These are phyloP conservation scores for Paraconiothyrium sp. DNA, from an alignment of 2,329 filamentous ascomycete genomes.

Conservation along the genomic window DNA sequence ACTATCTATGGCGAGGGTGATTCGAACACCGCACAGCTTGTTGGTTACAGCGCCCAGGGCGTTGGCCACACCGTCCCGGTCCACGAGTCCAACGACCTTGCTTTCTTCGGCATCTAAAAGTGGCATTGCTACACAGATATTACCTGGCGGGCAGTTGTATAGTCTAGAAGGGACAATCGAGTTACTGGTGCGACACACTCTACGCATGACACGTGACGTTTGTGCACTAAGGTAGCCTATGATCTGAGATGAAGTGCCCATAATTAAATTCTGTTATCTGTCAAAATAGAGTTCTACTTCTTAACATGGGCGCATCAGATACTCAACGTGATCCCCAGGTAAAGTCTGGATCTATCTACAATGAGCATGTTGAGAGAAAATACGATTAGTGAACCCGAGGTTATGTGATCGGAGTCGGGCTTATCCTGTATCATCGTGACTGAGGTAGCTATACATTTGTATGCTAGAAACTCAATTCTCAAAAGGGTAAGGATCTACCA, in stretches of 20 bases:
- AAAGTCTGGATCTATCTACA: not conserved
- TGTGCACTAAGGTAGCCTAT: not conserved
- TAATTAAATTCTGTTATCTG: not conserved
- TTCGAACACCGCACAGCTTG: conserved; percentile 30
- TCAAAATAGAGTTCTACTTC: not conserved
- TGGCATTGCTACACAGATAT: not conserved
- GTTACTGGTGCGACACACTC: not conserved
- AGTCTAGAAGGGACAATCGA: not conserved
- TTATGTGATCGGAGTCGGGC: not conserved
- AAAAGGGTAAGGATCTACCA: not conserved
- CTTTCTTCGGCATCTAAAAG: conserved; percentile 27
- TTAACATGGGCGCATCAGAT: not conserved
- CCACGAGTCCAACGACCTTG: conserved; percentile 27
- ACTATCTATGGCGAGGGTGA: conserved; percentile 40
- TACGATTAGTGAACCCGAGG: not conserved
- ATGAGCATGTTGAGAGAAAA: not conserved
- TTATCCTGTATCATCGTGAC: not conserved
- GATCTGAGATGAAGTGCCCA: not conserved
- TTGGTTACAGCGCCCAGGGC: conserved; percentile 32
- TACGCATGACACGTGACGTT: not conserved
- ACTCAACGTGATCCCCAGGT: not conserved
- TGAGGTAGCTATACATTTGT: not conserved
- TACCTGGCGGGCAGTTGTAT: not conserved
- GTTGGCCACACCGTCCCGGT: conserved; percentile 40
- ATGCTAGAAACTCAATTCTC: not conserved